Conservation (phyloP, 2,329 filamentous ascomycete genomes). For the Beauveria pseudobassiana region DNA sequence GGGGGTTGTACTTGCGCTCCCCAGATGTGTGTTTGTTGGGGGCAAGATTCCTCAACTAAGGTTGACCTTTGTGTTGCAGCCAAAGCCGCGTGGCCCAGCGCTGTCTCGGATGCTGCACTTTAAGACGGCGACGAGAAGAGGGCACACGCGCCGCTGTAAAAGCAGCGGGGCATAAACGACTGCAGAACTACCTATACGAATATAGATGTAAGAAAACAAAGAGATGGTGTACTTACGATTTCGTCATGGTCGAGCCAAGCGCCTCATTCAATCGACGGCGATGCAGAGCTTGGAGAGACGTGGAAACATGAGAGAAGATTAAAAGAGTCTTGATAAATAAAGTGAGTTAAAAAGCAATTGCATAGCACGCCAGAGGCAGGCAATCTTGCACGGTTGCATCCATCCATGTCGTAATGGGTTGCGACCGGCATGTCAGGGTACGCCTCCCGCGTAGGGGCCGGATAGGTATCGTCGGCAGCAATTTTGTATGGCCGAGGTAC, state of each 20-base stretch:
- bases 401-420: neutral
- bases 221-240: neutral
- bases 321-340: too few species aligned
- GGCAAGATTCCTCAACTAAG: neutral
- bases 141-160: neutral
- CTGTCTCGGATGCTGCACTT: neutral
- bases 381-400: neutral
- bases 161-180: neutral
- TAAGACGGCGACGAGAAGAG: neutral
- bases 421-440: neutral
- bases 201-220: neutral
- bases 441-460: neutral
- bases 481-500: neutral
- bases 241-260: neutral
- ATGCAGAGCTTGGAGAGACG: neutral
- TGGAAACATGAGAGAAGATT: neutral
- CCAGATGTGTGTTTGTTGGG: neutral
- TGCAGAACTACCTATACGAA: neutral
- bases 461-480: neutral
- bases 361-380: neutral
- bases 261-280: neutral
- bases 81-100: constrained; percentile 1
- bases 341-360: neutral
- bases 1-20: neutral
- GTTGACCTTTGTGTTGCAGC: neutral